Evolutionary conservation across 169 alveolate species (phyloP).

Genomic region (Eimeria necatrix): DNA sequence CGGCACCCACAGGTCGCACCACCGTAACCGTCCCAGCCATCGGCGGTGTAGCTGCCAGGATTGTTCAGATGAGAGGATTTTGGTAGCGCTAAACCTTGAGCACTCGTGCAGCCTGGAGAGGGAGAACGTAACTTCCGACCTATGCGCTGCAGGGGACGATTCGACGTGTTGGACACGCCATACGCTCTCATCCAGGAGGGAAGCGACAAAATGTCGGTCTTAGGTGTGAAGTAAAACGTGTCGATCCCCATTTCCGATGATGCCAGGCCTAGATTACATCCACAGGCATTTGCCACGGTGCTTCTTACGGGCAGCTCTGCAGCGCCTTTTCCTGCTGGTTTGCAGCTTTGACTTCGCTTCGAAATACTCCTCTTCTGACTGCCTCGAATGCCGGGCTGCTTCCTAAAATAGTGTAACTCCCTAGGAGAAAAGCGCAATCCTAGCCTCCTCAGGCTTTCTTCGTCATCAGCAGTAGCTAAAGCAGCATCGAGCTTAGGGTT

Average conservation of each 20-base stretch:
- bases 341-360: constrained; percentile 20
- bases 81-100: too few relatives aligned
- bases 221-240: neutral
- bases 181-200: constrained; percentile 68
- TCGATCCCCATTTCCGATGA: neutral
- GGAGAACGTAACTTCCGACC: neutral
- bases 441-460: constrained; percentile 29
- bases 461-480: constrained; percentile 22
- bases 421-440: constrained; percentile 47
- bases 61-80: too few relatives aligned
- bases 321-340: neutral
- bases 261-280: neutral
- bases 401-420: constrained; percentile 33
- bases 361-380: neutral
- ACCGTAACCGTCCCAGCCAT: neutral
- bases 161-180: constrained; percentile 2
- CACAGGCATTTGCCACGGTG: neutral
- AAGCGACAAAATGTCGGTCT: neutral
- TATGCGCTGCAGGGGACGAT: neutral
- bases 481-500: constrained; percentile 3
- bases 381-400: neutral
- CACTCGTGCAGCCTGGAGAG: neutral
- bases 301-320: neutral
- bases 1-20: constrained; percentile 46
- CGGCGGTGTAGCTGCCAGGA: too few relatives aligned